Evolutionary conservation across 2,329 filamentous ascomycete genomes (phyloP).

Genomic region (Colletotrichum viniferum): DNA sequence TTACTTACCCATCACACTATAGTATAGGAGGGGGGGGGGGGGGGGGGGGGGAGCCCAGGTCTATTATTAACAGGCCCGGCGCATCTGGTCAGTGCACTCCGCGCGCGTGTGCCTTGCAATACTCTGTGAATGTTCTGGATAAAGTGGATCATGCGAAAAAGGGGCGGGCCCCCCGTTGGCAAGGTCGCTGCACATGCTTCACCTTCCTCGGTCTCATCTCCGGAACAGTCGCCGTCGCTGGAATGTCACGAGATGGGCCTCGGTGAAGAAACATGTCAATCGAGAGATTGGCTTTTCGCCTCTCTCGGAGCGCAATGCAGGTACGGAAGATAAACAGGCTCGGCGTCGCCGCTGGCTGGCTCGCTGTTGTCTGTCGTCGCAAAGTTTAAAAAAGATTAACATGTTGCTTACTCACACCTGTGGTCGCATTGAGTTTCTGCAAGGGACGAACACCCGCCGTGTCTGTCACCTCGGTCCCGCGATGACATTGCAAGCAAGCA

Average conservation of each 20-base stretch:
- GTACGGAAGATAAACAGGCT: not conserved
- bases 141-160: not conserved
- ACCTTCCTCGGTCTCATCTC: not conserved
- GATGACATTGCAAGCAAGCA: not conserved
- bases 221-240: not conserved
- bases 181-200: not conserved
- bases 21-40: too few species aligned
- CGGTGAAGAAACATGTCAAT: not conserved
- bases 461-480: not conserved
- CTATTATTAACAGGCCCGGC: slow-evolving; percentile 9
- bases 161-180: not conserved
- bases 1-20: too few species aligned
- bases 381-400: not conserved
- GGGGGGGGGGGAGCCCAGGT: not conserved
- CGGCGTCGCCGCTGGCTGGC: not conserved
- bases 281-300: not conserved
- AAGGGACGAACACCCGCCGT: not conserved
- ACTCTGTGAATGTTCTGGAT: not conserved
- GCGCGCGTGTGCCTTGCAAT: not conserved
- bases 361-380: not conserved
- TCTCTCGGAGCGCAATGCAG: not conserved
- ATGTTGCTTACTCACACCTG: not conserved
- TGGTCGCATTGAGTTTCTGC: not conserved
- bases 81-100: slow-evolving; percentile 3
- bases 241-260: not conserved